Base-by-base conservation (phyloP, 2,329 filamentous ascomycete species). In the Lachnellula hyalina region DNA sequence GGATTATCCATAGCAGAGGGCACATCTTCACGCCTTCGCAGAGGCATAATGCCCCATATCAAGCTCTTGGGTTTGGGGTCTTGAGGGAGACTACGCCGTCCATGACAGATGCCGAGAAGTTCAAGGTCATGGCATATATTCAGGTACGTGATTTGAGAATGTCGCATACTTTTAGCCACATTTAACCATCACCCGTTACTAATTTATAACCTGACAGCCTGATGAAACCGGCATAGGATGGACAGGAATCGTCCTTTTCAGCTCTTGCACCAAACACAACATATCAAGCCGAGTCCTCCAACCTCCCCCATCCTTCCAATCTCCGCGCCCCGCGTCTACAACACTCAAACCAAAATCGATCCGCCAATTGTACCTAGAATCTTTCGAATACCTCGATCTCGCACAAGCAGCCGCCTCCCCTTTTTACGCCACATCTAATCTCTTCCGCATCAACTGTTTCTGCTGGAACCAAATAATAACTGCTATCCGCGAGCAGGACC, bases 401-500 rank as follows among this genome's bases (percentile, higher is more conserved):
- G 36, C 42, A 4, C 15, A 63, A 35, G 58, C 59, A 9, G 42
- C 52, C 8, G 5, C 21, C 8, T 64, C 64, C 6, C 65, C 64
- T 5, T 67, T 66, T 49, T 64, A 63, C 35, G 51, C 58, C 2
- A 51, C 66, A 5, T 62, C 62, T n/a, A 56, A 51, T 28, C 56
- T 67, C 2, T 51, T 67, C 3, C 61, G 61, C 15, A 60, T 66
- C 5, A 65, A 67, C 42, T 63, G 58, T 28, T 63, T 63, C 51
- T 64, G 58, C 51, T 68, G 65, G 66, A 67, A 64, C 47, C 55
- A 64, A 38, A 63, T 67, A 15, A 65, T 68, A n/a, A 63, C 60
- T 11, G 57, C 60, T 14, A 67, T 67, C 46, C 57, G 61, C 4
- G 60, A 63, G 17, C 63, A 65, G 51, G 66, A 68, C 49, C 55